phyloP scores from a whole-genome alignment of 164 flowering plant species.

The Santalum album region DNA sequence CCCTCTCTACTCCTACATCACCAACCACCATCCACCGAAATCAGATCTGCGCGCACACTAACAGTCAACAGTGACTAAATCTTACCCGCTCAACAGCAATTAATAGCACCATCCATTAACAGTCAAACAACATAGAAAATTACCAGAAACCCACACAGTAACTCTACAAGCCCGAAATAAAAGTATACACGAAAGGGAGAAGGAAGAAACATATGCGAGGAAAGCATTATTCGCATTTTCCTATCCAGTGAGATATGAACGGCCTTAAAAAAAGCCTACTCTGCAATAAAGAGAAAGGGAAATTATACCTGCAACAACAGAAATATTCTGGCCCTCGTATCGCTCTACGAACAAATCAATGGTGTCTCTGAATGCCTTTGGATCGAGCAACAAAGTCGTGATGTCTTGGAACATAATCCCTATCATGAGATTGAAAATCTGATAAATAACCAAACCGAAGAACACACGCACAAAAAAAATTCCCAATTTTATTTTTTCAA shows the following conservation, averaged over 20 bases:
- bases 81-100: constrained; percentile 23
- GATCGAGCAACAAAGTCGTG: constrained; percentile 77
- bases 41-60: constrained; percentile 18
- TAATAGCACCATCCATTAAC: constrained; percentile 16
- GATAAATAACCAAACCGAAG: background rate
- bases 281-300: background rate
- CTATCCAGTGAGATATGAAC: too few relatives aligned
- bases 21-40: constrained; percentile 34
- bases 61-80: constrained; percentile 15
- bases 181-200: too few relatives aligned
- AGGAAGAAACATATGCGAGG: too few relatives aligned
- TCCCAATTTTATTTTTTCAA: background rate
- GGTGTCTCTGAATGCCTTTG: constrained; percentile 77
- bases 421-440: constrained; percentile 15
- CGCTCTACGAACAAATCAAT: constrained; percentile 89
- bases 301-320: constrained; percentile 78
- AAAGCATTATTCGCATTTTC: too few relatives aligned
- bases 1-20: constrained; percentile 11
- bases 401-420: constrained; percentile 97
- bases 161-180: too few relatives aligned
- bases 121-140: too few relatives aligned
- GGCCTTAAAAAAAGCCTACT: too few relatives aligned
- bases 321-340: constrained; percentile 65
- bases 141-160: too few relatives aligned
- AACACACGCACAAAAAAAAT: too few relatives aligned